Conservation (phyloP, 106 monocot genomes). For the Vanilla planifolia region DNA sequence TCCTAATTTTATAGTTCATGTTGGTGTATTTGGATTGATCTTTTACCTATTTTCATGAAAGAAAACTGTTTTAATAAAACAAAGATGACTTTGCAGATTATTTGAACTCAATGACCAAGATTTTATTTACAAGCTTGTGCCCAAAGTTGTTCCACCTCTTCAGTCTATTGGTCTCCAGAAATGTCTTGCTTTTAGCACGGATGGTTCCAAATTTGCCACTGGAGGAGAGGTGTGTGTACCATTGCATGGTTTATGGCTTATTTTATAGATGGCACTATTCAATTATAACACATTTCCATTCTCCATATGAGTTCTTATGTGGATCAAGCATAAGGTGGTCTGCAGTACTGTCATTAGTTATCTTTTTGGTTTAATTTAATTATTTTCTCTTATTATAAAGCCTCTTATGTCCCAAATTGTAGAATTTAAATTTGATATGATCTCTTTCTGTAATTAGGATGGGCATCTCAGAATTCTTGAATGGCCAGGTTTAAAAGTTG, state of each 20-base stretch:
- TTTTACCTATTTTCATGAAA: neutral
- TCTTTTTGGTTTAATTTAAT: too few relatives aligned
- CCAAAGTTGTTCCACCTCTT: conserved; percentile 34
- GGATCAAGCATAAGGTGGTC: too few relatives aligned
- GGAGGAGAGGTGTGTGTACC: conserved; percentile 57
- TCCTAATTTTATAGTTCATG: too few relatives aligned
- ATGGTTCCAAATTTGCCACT: conserved; percentile 57
- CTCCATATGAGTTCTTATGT: neutral
- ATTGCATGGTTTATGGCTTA: conserved; percentile 1
- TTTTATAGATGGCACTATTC: neutral
- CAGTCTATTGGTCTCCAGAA: conserved; percentile 54
- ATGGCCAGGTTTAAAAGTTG: conserved; percentile 67
- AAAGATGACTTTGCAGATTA: conserved; percentile 31
- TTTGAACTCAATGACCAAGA: conserved; percentile 45
- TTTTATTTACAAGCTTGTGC: conserved; percentile 22
- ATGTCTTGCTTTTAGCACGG: conserved; percentile 66
- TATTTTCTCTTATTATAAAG: too few relatives aligned
- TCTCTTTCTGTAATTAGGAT: conserved; percentile 46
- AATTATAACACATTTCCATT: neutral
- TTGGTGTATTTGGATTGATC: too few relatives aligned
- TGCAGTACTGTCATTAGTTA: too few relatives aligned
- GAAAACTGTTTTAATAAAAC: neutral
- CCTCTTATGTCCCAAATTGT: too few relatives aligned
- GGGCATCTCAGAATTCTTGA: conserved; percentile 80
- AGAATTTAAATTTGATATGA: neutral